These are phyloP conservation scores for Thyridium curvatum DNA, from an alignment of 2,329 filamentous ascomycete species.

Conservation along the genomic window DNA sequence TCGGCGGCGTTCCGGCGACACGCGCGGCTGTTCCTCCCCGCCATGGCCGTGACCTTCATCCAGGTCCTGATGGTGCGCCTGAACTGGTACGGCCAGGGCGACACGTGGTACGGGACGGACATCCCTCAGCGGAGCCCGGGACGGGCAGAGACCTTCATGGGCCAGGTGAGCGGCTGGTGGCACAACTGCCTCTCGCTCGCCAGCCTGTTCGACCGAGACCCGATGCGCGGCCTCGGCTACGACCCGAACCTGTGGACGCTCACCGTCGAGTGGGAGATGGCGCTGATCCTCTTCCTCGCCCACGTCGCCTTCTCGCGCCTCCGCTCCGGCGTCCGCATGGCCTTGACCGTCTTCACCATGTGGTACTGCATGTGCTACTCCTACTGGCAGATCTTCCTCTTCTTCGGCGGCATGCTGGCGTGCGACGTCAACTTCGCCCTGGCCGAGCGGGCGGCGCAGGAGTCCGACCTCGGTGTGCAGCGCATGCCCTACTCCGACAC, in stretches of 20 bases:
- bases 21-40: slow-evolving; percentile 13
- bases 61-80: slow-evolving; percentile 5
- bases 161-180: slow-evolving; percentile 7
- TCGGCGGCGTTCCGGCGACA: slow-evolving; percentile 12
- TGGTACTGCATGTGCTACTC: slow-evolving; percentile 16
- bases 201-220: slow-evolving; percentile 4
- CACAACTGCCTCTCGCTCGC: slow-evolving; percentile 3
- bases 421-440: slow-evolving; percentile 19
- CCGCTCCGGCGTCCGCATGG: slow-evolving; percentile 7
- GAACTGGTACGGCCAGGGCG: slow-evolving; percentile 5
- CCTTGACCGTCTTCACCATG: slow-evolving; percentile 8
- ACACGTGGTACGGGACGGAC: slow-evolving; percentile 5
- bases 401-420: slow-evolving; percentile 22
- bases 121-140: slow-evolving; percentile 7
- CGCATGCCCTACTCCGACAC: no score
- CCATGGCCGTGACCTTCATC: slow-evolving; percentile 6
- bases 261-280: slow-evolving; percentile 27
- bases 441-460: slow-evolving; percentile 4
- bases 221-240: slow-evolving; percentile 12
- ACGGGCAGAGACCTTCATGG: background rate
- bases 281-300: slow-evolving; percentile 24
- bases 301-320: slow-evolving; percentile 21
- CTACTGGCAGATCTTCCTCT: slow-evolving; percentile 21
- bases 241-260: slow-evolving; percentile 29
- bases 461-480: background rate